Evolutionary conservation across 2,329 filamentous ascomycete species (phyloP).

Genomic region (Zalaria sp.): DNA sequence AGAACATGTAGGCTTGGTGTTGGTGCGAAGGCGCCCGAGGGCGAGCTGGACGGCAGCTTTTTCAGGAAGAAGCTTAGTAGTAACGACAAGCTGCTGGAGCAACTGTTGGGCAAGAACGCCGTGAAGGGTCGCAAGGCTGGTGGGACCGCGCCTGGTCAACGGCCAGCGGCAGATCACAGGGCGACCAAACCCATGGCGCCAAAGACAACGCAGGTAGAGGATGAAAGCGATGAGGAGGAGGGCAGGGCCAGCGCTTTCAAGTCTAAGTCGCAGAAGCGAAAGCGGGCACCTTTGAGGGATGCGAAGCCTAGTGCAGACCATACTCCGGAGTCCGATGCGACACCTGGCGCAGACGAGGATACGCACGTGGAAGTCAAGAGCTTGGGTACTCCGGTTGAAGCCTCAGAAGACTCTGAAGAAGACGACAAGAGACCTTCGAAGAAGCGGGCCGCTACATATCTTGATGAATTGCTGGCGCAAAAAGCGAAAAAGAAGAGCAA

Average conservation of each 20-base stretch:
- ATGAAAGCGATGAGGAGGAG: slow-evolving; percentile 18
- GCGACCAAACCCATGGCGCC: slow-evolving; percentile 2
- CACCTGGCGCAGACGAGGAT: slow-evolving; percentile 1
- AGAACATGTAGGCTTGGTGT: slow-evolving; percentile 20
- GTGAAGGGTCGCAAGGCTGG: slow-evolving; percentile 15
- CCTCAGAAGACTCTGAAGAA: slow-evolving; percentile 10
- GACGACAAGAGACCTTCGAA: slow-evolving; percentile 9
- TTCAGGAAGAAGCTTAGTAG: slow-evolving; percentile 21
- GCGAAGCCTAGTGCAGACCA: too few species aligned
- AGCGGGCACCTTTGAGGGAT: too few species aligned
- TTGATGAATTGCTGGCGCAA: slow-evolving; percentile 38
- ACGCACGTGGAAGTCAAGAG: slow-evolving; percentile 6
- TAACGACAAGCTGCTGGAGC: slow-evolving; percentile 27
- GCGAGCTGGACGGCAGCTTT: slow-evolving; percentile 18
- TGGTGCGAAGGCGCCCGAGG: slow-evolving; percentile 21
- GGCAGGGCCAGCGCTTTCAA: slow-evolving; percentile 11
- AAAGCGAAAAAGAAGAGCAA: slow-evolving; percentile 38
- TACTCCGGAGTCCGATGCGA: not conserved
- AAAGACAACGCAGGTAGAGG: slow-evolving; percentile 24
- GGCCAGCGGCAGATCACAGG: slow-evolving; percentile 2
- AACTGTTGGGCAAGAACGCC: slow-evolving; percentile 28
- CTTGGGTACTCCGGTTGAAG: slow-evolving; percentile 4
- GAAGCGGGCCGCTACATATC: slow-evolving; percentile 33
- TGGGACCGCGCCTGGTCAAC: slow-evolving; percentile 5
- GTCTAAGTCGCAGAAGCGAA: slow-evolving; percentile 8